Evolutionary conservation across 2,329 filamentous ascomycete species (phyloP).

Genomic region (Mycocentrospora acerina): DNA sequence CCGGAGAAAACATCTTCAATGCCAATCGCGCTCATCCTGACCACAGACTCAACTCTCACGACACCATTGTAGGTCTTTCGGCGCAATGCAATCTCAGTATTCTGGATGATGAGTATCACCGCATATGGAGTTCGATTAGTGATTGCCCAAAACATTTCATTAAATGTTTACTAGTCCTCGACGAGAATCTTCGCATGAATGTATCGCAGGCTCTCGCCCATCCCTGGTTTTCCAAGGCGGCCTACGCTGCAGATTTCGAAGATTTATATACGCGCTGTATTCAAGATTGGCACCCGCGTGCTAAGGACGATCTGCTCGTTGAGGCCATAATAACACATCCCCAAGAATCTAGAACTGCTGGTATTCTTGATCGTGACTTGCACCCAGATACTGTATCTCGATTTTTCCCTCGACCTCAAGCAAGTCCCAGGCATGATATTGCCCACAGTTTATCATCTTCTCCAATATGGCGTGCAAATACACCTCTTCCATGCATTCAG

Average conservation of each 20-base stretch:
- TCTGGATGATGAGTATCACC: conserved; percentile 44
- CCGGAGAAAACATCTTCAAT: conserved; percentile 52
- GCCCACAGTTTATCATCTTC: conserved; percentile 5
- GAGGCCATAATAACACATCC: conserved; percentile 21
- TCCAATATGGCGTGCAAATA: conserved; percentile 10
- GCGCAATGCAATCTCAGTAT: conserved; percentile 46
- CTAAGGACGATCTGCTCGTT: conserved; percentile 26
- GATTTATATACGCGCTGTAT: conserved; percentile 53
- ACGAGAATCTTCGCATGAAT: conserved; percentile 54
- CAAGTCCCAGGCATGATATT: background rate
- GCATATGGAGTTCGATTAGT: conserved; percentile 47
- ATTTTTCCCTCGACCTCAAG: conserved; percentile 1
- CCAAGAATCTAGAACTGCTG: background rate
- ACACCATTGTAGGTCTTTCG: conserved; percentile 38
- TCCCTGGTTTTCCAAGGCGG: conserved; percentile 58
- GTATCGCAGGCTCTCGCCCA: conserved; percentile 57
- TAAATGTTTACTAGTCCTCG: conserved; percentile 50
- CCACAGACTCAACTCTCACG: conserved; percentile 22
- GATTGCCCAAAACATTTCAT: conserved; percentile 56
- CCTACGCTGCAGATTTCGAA: conserved; percentile 51
- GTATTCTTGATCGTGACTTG: background rate
- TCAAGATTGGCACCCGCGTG: conserved; percentile 52
- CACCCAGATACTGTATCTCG: conserved; percentile 2
- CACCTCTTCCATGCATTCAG: conserved; percentile 15
- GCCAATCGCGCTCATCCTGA: conserved; percentile 34